Evolutionary conservation across 345 rosid genomes (phyloP), one percentile per base, ranked within the genome.

Genomic region (Brassica rapa): DNA sequence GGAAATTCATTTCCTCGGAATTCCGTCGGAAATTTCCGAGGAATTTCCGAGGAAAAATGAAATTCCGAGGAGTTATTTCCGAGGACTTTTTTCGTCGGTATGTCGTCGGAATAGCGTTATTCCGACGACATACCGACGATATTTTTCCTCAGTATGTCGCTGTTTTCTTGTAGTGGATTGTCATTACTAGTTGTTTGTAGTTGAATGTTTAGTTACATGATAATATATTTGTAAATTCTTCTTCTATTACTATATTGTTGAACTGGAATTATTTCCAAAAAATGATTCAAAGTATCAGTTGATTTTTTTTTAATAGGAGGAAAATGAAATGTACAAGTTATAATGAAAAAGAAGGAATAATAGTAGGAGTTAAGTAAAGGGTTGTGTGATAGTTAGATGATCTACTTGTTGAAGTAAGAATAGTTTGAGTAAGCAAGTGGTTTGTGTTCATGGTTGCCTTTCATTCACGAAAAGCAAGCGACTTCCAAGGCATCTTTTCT

Each of bases 341-440:
- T 74, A 57, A 73, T 67, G 64, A 33, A 63, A 33, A 30, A 46
- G 16, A 27, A 19, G 33, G 39, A 70, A 81, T 70, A 71, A 76
- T 80, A 75, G 81, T 81, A 67, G 72, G 80, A 81, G 81, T 76
- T 75, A 75, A 75, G 77, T 76, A 76, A 81, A 81, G 81, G 76
- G 76, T 75, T 75, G 80, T 80, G 76, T 75, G 76, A 74, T 63
- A 70, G 71, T 72, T 79, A 51, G 83, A 80, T 81, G 85, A 86
- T 84, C 84, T 83, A 77, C 82, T 81, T 76, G 90, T 86, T 84
- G 91, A 85, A 87, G 89, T 84, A 75, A 81, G 88, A 86, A 86
- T 83, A 87, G 90, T 86, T 94, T 82, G 96, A 91, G 94, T 87
- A 80, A 88, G 94, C 84, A 79, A 89, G 95, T 90, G 92, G 95